These are phyloP conservation scores for Solanum tarijense DNA, from an alignment of 257 asterid genomes.

Conservation along the genomic window DNA sequence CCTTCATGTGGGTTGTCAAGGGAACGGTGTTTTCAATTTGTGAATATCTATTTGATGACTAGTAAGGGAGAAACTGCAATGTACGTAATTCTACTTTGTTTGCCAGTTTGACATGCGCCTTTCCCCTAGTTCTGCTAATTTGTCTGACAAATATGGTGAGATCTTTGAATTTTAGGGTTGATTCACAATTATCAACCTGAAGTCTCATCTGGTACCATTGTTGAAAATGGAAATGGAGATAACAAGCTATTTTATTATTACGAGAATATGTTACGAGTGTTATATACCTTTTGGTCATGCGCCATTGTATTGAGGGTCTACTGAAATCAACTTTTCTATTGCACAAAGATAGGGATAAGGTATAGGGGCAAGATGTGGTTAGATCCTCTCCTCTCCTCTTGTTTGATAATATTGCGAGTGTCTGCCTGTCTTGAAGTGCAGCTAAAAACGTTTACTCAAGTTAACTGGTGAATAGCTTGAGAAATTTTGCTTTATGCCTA, in stretches of 20 bases:
- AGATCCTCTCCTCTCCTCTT: neutral
- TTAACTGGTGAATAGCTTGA: neutral
- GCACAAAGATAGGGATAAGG: neutral
- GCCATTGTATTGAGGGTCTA: neutral
- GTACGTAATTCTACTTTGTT: conserved; percentile 8
- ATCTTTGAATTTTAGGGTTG: neutral
- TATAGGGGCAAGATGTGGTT: neutral
- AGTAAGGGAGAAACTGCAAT: conserved; percentile 14
- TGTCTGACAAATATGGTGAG: neutral
- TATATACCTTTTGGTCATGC: neutral
- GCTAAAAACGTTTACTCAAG: no score
- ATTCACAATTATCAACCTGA: neutral
- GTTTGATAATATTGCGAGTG: neutral
- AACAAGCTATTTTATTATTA: neutral
- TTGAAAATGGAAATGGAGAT: neutral
- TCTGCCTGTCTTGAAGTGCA: neutral
- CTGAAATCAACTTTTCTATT: no score
- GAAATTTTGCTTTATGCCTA: neutral
- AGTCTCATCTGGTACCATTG: neutral
- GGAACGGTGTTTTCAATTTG: conserved; percentile 15
- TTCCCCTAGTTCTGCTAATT: neutral
- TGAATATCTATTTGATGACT: conserved; percentile 29
- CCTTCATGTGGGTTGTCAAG: conserved; percentile 8
- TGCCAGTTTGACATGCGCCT: neutral
- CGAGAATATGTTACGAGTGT: neutral